Percentiles rank a stretch among this genome's conserved stretches.
Conservation (phyloP, 306 rosid genomes). For the Prunus padus region DNA sequence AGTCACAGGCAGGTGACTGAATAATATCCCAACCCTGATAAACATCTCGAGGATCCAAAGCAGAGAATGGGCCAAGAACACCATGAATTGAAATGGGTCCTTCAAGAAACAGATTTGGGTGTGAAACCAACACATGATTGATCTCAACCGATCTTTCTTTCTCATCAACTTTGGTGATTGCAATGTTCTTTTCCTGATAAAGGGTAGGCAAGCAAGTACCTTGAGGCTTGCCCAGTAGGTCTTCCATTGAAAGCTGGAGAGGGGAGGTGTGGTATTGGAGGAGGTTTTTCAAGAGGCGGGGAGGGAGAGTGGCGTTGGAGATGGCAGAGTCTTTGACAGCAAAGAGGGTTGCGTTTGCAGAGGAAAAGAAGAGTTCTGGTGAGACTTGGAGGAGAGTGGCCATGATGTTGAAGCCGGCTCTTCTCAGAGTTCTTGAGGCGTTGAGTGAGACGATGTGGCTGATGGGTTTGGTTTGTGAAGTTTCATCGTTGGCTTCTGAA, state of each 20-base stretch:
- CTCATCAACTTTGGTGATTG: conserved; percentile 39
- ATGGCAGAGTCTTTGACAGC: conserved; percentile 45
- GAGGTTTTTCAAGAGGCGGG: conserved; percentile 54
- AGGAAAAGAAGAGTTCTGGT: conserved; percentile 53
- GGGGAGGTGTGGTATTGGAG: conserved; percentile 49
- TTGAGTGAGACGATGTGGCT: conserved; percentile 33
- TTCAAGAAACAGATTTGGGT: conserved; percentile 54
- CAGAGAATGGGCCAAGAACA: conserved; percentile 54
- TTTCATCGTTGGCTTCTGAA: conserved; percentile 30
- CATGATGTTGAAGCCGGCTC: conserved; percentile 49
- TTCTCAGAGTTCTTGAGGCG: conserved; percentile 52
- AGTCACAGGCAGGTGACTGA: conserved; percentile 37
- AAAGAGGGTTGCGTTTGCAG: conserved; percentile 42
- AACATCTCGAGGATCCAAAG: conserved; percentile 34
- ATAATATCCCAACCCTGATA: conserved; percentile 35
- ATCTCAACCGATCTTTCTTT: conserved; percentile 43
- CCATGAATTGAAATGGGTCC: conserved; percentile 56
- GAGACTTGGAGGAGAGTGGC: conserved; percentile 60
- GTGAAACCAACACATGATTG: conserved; percentile 52
- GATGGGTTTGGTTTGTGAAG: conserved; percentile 24
- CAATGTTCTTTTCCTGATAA: conserved; percentile 31
- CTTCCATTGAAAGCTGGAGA: conserved; percentile 29
- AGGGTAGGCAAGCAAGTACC: conserved; percentile 53
- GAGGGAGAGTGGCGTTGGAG: conserved; percentile 47
- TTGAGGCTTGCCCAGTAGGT: conserved; percentile 30